Evolutionary conservation across 2,329 filamentous ascomycete genomes (phyloP), one percentile per base, ranked within the genome.

Genomic region (Hirsutella minnesotensis): DNA sequence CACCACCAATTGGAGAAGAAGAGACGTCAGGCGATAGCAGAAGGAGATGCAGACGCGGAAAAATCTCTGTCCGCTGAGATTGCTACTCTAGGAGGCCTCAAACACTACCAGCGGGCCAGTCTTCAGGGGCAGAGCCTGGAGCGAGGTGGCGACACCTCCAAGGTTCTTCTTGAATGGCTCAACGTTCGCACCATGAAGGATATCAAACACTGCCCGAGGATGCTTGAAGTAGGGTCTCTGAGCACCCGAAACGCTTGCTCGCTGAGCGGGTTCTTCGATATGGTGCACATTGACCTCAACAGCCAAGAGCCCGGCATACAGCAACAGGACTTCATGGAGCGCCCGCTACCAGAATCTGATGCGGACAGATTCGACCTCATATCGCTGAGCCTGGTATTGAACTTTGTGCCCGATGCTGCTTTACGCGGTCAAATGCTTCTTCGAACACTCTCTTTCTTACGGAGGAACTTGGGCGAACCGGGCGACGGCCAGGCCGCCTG

Each of bases 281-380:
- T 94, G 53, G 75, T 81, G 47, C 77, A 88, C 49, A 95, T 98
- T 58, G 92, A 98, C 57, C 67, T 98, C 44, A 85, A 94, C 62
- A 92, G 88, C 46, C 87, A 94, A 56, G 81, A 81, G 38, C 70
- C 81, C 1, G 81, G 79, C 0, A 98, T 98, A 50, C 58, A 80
- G 44, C 79, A 94, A 60, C 87, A 95, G 58, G 87, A 98, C 60
- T 96, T 98, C 56, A 95, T 98, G 89, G 67, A 86, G 51, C 74
- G 88, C 21, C 85, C 88, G 0, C 61, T 90, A 3, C 90, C 90
- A 0, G 58, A 57, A 5, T 60, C 71, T 19, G 67, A 73, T 5
- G 60, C 66, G 1, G 79, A 88, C 34, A 69, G 68, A 19, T 96
- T 96, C 58, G 86, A 98, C 58, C 77, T 96, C 41, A 82, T 98